Conservation (phyloP, 176 grass and related monocot genomes). For the Melocanna baccifera region DNA sequence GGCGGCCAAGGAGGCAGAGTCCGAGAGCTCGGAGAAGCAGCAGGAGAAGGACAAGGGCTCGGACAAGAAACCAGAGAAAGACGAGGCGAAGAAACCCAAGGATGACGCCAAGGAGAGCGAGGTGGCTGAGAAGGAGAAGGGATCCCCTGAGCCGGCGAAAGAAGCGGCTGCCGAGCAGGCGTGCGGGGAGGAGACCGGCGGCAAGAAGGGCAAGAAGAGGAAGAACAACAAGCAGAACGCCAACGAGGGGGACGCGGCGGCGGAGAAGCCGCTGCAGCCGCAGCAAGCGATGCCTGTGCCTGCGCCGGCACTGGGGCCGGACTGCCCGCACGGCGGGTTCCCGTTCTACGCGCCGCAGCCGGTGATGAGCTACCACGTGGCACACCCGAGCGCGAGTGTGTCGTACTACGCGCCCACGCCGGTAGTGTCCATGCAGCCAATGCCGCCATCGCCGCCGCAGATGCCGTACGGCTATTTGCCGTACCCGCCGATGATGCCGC, state of each 20-base stretch:
- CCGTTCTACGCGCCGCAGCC: constrained; percentile 52
- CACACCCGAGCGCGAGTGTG: constrained; percentile 63
- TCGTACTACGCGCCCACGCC: constrained; percentile 68
- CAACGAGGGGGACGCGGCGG: neutral
- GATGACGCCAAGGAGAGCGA: constrained; percentile 12
- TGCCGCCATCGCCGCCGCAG: constrained; percentile 16
- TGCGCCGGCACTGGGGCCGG: neutral
- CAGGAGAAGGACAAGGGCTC: constrained; percentile 26
- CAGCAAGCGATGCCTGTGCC: neutral
- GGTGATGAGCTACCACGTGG: constrained; percentile 69
- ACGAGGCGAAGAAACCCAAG: constrained; percentile 13
- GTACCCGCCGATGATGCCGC: constrained; percentile 14
- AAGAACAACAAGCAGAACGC: constrained; percentile 44
- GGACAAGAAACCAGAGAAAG: constrained; percentile 33
- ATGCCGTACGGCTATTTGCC: constrained; percentile 30
- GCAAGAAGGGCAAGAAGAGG: constrained; percentile 57
- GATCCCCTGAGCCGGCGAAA: constrained; percentile 8
- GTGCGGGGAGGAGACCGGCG: constrained; percentile 13
- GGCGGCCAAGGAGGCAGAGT: constrained; percentile 8
- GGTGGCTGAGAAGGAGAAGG: constrained; percentile 25
- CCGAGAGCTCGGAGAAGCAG: constrained; percentile 22
- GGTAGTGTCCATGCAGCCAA: constrained; percentile 4
- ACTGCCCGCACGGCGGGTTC: constrained; percentile 23
- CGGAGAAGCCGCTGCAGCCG: neutral
- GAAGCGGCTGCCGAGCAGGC: constrained; percentile 31